Base-by-base conservation (phyloP, 176 grass and related monocot genomes). In the Pontederia paniculata region DNA sequence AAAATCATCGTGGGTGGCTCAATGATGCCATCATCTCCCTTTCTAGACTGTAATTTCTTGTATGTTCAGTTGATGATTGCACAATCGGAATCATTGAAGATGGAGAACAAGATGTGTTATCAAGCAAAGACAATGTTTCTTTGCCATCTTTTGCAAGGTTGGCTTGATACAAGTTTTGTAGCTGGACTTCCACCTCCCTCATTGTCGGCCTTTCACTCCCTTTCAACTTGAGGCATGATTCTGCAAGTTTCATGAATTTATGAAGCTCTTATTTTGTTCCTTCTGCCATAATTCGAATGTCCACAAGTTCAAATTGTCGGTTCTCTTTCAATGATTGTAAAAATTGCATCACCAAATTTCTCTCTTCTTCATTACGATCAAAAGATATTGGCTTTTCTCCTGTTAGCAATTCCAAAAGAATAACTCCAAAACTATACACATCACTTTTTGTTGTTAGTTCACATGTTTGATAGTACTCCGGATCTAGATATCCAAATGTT, bases 371-470 rank as follows among this genome's bases (percentile, higher is more conserved):
- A 6, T 37, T 31, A 5, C 7, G 18, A 9, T n/a, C 9, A 4
- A 42, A 45, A 12, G n/a, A 61, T 4, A 60, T 44, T 8, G 58
- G 58, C 15, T 44, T 60, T 2, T 45, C 18, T 1, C 58, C 41
- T 8, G 58, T 60, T 13, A 60, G 11, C 4, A 60, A n/a, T 42
- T 60, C 58, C 1, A 60, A 10, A 13, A 60, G 58, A 20, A 60
- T 44, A 2, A 60, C 41, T 21, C 58, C 58, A 13, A 60, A 60
- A 9, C 41, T 60, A 19, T 60, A 60, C 9, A 60, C 41, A 20
- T 60, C 58, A 1, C 58, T 60, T 17, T 44, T 60, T 4, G 44
- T 37, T 37, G 28, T 37, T 37, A 37, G 28, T 3, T 37, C 5
- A 37, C 28, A 37, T 2, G 1, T 37, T 37, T 1, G 28, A 6